phyloP scores from a whole-genome alignment of 2,329 filamentous ascomycete genomes.

The Ophioceras dolichostomum region DNA sequence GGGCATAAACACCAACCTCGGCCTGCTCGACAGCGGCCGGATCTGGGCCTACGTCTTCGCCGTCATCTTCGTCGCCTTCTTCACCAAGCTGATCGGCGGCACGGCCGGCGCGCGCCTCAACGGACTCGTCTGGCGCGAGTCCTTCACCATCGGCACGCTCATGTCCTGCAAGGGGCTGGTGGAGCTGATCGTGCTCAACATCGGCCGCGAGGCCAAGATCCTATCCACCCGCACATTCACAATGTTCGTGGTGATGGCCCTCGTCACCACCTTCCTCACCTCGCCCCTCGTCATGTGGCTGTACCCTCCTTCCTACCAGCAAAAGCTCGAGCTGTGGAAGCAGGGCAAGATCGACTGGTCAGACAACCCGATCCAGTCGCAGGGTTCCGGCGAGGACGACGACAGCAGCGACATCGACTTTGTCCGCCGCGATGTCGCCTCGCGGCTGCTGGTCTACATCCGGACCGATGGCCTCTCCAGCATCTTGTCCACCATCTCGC shows the following conservation, averaged over 20 bases:
- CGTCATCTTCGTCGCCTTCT: constrained; percentile 69
- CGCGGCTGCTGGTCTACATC: constrained; percentile 65
- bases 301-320: constrained; percentile 55
- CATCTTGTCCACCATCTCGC: constrained; percentile 68
- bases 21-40: constrained; percentile 66
- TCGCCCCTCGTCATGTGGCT: constrained; percentile 62
- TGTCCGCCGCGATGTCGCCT: no score
- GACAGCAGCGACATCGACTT: no score
- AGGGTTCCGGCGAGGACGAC: no score
- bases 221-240: constrained; percentile 77
- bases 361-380: constrained; percentile 25
- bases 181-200: constrained; percentile 77
- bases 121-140: constrained; percentile 82
- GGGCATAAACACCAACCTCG: constrained; percentile 77
- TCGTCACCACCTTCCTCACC: constrained; percentile 73
- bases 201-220: constrained; percentile 74
- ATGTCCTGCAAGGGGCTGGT: constrained; percentile 98
- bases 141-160: constrained; percentile 71
- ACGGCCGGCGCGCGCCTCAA: constrained; percentile 63
- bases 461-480: constrained; percentile 75
- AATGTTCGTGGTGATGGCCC: constrained; percentile 89
- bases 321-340: constrained; percentile 45
- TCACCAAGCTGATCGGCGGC: constrained; percentile 75
- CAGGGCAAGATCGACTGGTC: constrained; percentile 85
- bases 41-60: constrained; percentile 87